Conservation (phyloP, 2,329 filamentous ascomycete species). For the Exutisphaerella laricina region DNA sequence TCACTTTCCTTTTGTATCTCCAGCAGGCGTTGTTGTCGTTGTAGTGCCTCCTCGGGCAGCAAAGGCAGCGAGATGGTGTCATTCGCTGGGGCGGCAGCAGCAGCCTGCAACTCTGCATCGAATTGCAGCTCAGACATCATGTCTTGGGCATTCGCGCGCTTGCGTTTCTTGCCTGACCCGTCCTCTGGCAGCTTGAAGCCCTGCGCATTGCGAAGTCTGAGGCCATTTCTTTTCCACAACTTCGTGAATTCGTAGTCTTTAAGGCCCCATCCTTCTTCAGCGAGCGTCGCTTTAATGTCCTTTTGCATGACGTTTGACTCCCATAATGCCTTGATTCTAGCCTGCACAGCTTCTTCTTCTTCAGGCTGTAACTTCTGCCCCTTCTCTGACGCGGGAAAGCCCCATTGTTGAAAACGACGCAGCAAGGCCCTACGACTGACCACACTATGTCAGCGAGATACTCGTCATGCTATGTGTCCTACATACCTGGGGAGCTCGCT, state of each 20-base stretch:
- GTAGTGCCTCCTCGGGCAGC: constrained; percentile 18
- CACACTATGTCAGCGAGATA: not conserved
- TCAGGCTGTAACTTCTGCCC: constrained; percentile 67
- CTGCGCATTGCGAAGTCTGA: constrained; percentile 22
- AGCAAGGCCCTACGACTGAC: constrained; percentile 20
- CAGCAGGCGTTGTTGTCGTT: constrained; percentile 21
- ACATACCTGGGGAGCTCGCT: constrained; percentile 62
- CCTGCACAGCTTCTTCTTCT: constrained; percentile 64
- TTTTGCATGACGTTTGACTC: constrained; percentile 65
- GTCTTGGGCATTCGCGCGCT: constrained; percentile 24
- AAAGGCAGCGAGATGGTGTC: constrained; percentile 8
- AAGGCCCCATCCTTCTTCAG: constrained; percentile 67
- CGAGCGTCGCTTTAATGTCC: constrained; percentile 66
- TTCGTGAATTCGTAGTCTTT: constrained; percentile 45
- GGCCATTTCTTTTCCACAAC: constrained; percentile 56
- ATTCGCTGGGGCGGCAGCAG: not conserved
- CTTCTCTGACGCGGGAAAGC: constrained; percentile 61
- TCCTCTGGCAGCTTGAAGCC: constrained; percentile 27
- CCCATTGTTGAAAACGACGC: constrained; percentile 53
- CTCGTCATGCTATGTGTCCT: constrained; percentile 11
- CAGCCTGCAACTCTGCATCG: not conserved
- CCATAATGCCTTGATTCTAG: constrained; percentile 71
- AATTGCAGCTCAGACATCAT: not conserved
- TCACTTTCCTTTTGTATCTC: constrained; percentile 45
- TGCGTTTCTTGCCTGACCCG: constrained; percentile 31